Base-by-base conservation (phyloP, 1,139 yeast genomes). In the Yamadazyma trypodendri region DNA sequence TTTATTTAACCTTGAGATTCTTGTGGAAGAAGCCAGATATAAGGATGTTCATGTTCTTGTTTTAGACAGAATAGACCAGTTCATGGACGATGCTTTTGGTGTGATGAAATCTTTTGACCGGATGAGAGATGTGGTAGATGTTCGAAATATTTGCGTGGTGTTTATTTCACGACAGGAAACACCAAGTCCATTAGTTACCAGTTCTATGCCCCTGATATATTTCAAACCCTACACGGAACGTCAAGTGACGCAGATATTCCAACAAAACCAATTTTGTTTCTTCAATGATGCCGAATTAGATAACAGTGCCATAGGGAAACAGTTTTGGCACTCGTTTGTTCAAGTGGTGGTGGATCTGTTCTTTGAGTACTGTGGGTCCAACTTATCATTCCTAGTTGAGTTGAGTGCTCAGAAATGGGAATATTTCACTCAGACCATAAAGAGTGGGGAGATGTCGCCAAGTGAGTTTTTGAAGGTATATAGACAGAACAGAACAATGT, bases 1-100 rank as follows among this genome's bases (percentile, higher is more conserved):
- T 43, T 52, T 65, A 16, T 55, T 65, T 10, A 63, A 69, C 2
- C 45, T 79, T 18, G 68, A 64, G 38, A 62, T 55, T 23, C 71
- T 73, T 42, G 54, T 68, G 15, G 47, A 48, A 7, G 59, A 58
- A 4, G 49, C 65, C 0, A 45, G 49, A 0, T 72, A 68, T 43
- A 34, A 45, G 4, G 59, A 64, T 2, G 66, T 63, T n/a, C 83
- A 79, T 47, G 68, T 78, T 5, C 55, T 81, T 28, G 79, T 81
- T 0, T 59, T 81, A n/a, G 87, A 81, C 47, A 56, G 81, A 9
- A 64, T 77, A 24, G 86, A 81, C 50, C 71, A 69, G 42, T 65
- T 81, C 31, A 68, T 71, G 49, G 86, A 78, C 28, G 63, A 68
- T 17, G 60, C 71, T 0, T 60, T 64, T 11, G 76, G 68, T 8